Evolutionary conservation across 257 asterid species (phyloP).

Genomic region (Nemophila menziesii): DNA sequence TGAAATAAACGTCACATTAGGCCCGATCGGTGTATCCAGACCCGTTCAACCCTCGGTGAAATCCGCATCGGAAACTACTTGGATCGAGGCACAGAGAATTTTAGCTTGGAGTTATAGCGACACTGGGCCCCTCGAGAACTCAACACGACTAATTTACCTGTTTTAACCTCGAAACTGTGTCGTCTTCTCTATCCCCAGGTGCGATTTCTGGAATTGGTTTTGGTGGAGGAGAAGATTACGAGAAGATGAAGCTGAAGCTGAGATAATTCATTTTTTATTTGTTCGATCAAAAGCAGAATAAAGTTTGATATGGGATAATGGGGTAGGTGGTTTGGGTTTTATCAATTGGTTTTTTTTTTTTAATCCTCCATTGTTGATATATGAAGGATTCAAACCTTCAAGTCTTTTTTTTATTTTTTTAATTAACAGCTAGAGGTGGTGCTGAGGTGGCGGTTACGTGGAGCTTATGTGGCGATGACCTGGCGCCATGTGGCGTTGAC

Average conservation of each 20-base stretch:
- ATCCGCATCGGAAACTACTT: slow-evolving; percentile 56
- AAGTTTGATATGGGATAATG: too few relatives aligned
- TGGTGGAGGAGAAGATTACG: slow-evolving; percentile 45
- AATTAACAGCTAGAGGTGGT: too few relatives aligned
- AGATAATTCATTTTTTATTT: too few relatives aligned
- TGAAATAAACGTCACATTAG: slow-evolving; percentile 59
- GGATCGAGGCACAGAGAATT: slow-evolving; percentile 69
- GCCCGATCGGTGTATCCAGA: slow-evolving; percentile 45
- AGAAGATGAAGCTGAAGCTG: slow-evolving; percentile 49
- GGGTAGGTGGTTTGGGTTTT: too few relatives aligned
- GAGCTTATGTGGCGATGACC: too few relatives aligned
- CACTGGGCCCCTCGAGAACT: slow-evolving; percentile 52
- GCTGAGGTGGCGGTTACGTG: too few relatives aligned
- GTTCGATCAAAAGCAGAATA: too few relatives aligned
- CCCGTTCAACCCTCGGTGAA: slow-evolving; percentile 35
- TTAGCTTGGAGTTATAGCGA: slow-evolving; percentile 81
- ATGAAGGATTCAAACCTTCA: too few relatives aligned
- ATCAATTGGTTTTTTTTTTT: too few relatives aligned
- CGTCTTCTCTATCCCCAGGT: slow-evolving; percentile 32
- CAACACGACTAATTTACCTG: slow-evolving; percentile 53
- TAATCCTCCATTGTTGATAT: too few relatives aligned
- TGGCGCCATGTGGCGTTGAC: too few relatives aligned
- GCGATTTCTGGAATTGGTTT: slow-evolving; percentile 56
- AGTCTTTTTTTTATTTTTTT: too few relatives aligned
- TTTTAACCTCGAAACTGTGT: slow-evolving; percentile 22